Evolutionary conservation across 73 alveolate genomes (phyloP), one percentile per base, ranked within the genome.

Genomic region (Effrenium voratum): DNA sequence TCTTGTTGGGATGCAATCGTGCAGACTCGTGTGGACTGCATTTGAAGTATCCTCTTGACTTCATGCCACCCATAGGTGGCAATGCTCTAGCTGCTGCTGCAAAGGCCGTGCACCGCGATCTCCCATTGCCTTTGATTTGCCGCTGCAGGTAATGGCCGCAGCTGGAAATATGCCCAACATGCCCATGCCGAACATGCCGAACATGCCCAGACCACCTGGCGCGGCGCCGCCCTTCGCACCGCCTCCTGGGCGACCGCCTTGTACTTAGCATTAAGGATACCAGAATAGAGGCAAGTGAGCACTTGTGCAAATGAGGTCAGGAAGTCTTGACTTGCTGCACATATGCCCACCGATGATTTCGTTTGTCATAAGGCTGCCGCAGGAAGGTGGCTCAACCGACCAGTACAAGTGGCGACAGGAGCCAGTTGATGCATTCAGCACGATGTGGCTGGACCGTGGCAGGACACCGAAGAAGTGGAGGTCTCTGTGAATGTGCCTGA

Each of bases 381-480:
- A 90, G 75, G 88, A 90, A 46, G 97, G 97, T 68, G 97, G 97
- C 77, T 90, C 97, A 2, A 90, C 97, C 2, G 97, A 90, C 43
- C 38, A 86, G 76, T 90, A 90, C 97, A 90, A 90, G 44, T 90
- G 97, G 97, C 97, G 97, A 87, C 97, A 90, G 97, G 97, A 50
- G 4, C n/a, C n/a, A n/a, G n/a, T n/a, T n/a, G n/a, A n/a, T n/a
- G n/a, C n/a, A n/a, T n/a, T n/a, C n/a, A n/a, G n/a, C n/a, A n/a
- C n/a, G n/a, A n/a, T n/a, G n/a, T n/a, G n/a, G n/a, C n/a, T n/a
- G n/a, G n/a, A n/a, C n/a, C n/a, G n/a, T n/a, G n/a, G 45, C 45
- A 90, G 97, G 97, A 90, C 87, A 90, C 97, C 2, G 97, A 90
- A 76, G 97, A 90, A 52, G 97, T 90, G 28, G 97, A 90, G 40